Percentiles rank a stretch among this genome's conserved stretches.
These are phyloP conservation scores for Auricularia sp. DNA, from an alignment of 768 basidiomycete genomes.

Conservation along the genomic window DNA sequence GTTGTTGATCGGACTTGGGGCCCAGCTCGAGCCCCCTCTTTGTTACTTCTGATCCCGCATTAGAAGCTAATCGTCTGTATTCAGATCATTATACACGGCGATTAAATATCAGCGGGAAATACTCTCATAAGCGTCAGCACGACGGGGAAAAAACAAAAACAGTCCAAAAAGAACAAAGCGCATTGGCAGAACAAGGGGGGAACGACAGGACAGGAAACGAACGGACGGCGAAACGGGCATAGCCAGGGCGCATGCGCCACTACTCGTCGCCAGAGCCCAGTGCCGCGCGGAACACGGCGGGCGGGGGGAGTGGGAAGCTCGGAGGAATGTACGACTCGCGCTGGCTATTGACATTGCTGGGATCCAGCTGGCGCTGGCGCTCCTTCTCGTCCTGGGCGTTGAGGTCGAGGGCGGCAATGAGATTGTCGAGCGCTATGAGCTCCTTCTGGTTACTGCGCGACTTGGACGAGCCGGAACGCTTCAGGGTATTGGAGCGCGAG, in stretches of 20 bases:
- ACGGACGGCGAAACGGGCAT: too few relatives aligned
- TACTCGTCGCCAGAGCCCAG: background rate
- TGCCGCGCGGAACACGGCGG: background rate
- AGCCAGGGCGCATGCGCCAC: background rate
- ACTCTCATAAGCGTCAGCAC: too few relatives aligned
- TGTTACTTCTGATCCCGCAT: too few relatives aligned
- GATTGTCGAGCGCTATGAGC: conserved; percentile 1
- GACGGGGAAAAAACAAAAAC: too few relatives aligned
- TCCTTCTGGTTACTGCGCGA: background rate
- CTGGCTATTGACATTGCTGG: background rate
- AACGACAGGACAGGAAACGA: too few relatives aligned
- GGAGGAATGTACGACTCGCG: background rate
- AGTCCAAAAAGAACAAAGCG: too few relatives aligned
- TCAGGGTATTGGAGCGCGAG: background rate
- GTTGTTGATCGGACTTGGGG: too few relatives aligned
- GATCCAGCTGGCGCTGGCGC: background rate
- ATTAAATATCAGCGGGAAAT: too few relatives aligned
- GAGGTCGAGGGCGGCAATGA: background rate
- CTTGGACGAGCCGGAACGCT: background rate
- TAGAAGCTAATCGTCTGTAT: too few relatives aligned
- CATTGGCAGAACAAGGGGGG: too few relatives aligned
- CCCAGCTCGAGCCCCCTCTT: too few relatives aligned
- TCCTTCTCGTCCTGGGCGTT: background rate
- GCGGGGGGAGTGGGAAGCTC: background rate
- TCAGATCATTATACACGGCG: too few relatives aligned